Evolutionary conservation across 2,329 filamentous ascomycete species (phyloP).

Genomic region (Hypoxylon sp.): DNA sequence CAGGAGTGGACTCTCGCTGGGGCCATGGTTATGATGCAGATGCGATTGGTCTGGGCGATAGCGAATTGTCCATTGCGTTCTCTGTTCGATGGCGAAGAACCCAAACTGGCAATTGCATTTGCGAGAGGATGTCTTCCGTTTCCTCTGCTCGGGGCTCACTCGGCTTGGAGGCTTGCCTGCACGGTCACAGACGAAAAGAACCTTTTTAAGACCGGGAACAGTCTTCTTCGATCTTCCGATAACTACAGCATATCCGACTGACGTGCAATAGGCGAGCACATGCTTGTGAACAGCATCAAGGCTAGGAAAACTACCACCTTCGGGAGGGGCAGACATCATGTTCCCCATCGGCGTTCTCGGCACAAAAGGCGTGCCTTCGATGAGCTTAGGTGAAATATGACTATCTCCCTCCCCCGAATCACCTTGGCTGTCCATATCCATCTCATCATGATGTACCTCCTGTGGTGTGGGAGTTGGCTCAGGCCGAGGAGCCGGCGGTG

Average conservation of each 20-base stretch:
- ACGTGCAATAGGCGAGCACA: slow-evolving; percentile 71
- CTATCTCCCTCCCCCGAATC: slow-evolving; percentile 57
- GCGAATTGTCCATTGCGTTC: slow-evolving; percentile 72
- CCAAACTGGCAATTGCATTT: slow-evolving; percentile 75
- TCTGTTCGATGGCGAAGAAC: slow-evolving; percentile 74
- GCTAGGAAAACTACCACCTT: slow-evolving; percentile 70
- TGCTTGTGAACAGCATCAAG: slow-evolving; percentile 71
- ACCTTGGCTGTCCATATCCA: slow-evolving; percentile 61
- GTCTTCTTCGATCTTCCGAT: slow-evolving; percentile 75
- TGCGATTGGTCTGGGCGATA: slow-evolving; percentile 68
- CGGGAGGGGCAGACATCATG: slow-evolving; percentile 70
- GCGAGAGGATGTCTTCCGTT: slow-evolving; percentile 72
- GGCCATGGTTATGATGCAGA: slow-evolving; percentile 69
- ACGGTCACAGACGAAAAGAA: slow-evolving; percentile 72
- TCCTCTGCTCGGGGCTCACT: slow-evolving; percentile 70
- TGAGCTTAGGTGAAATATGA: slow-evolving; percentile 57
- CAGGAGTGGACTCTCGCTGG: slow-evolving; percentile 71
- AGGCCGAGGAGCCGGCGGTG: slow-evolving; percentile 42
- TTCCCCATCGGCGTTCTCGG: slow-evolving; percentile 64
- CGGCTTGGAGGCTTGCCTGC: slow-evolving; percentile 69
- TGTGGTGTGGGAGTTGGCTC: slow-evolving; percentile 46
- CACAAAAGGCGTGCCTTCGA: slow-evolving; percentile 60
- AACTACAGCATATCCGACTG: slow-evolving; percentile 73
- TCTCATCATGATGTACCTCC: slow-evolving; percentile 56
- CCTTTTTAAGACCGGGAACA: slow-evolving; percentile 72